Evolutionary conservation across 345 rosid genomes (phyloP).

Genomic region (Salix udensis): DNA sequence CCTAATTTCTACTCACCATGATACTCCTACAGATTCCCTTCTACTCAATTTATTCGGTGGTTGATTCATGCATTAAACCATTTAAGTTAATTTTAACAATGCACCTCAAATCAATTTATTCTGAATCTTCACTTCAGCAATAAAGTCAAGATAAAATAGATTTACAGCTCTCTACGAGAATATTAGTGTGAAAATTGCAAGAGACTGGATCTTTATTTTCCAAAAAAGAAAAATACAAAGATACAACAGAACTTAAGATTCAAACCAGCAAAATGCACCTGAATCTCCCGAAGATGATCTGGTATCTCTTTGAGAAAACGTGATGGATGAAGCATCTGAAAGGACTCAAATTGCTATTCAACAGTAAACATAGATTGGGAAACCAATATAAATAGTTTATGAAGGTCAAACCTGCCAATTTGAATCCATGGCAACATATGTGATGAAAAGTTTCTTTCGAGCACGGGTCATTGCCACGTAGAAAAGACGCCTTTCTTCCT

Average conservation of each 20-base stretch:
- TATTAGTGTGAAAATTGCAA: background rate
- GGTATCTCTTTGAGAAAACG: conserved; percentile 94
- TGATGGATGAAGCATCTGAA: conserved; percentile 88
- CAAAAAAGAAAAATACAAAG: background rate
- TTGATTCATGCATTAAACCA: background rate
- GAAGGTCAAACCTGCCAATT: conserved; percentile 79
- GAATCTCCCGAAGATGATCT: conserved; percentile 64
- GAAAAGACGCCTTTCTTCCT: conserved; percentile 90
- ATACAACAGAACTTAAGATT: background rate
- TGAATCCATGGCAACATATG: conserved; percentile 72
- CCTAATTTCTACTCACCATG: background rate
- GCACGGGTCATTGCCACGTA: conserved; percentile 99
- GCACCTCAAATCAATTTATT: background rate
- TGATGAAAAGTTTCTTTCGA: conserved; percentile 69
- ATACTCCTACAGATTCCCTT: background rate
- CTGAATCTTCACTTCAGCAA: background rate
- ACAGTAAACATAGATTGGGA: conserved; percentile 12
- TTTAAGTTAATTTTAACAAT: background rate
- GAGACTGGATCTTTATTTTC: background rate
- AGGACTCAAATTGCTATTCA: conserved; percentile 20
- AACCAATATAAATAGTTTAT: conserved; percentile 11
- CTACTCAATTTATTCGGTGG: background rate
- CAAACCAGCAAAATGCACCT: conserved; percentile 29
- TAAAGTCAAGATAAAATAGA: background rate
- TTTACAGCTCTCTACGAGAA: background rate